Percentiles rank a stretch among this genome's conserved stretches.
These are phyloP conservation scores for Prunus mume DNA, from an alignment of 306 rosid species.

Conservation along the genomic window DNA sequence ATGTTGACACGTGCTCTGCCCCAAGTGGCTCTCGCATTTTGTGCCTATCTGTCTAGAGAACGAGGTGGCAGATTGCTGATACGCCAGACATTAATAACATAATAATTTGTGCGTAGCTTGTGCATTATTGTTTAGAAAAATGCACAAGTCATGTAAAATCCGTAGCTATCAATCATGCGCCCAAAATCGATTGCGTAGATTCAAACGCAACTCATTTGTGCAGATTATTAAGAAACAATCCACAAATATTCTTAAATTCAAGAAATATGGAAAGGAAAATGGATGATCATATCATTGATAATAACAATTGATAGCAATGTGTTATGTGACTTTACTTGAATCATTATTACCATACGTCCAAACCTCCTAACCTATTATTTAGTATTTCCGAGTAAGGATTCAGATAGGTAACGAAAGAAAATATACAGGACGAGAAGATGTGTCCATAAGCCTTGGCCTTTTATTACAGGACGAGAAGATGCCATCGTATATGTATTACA, in stretches of 20 bases:
- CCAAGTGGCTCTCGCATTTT: neutral
- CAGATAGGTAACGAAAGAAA: too few relatives aligned
- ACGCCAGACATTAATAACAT: too few relatives aligned
- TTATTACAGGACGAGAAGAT: neutral
- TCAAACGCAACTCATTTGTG: neutral
- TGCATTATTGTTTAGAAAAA: neutral
- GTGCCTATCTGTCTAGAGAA: neutral
- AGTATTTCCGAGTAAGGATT: too few relatives aligned
- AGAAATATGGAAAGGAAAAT: too few relatives aligned
- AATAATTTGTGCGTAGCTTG: neutral
- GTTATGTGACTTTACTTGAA: neutral
- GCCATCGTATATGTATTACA: neutral
- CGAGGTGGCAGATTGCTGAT: neutral
- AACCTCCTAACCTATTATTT: neutral
- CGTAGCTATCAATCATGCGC: neutral
- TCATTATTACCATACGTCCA: constrained; percentile 8
- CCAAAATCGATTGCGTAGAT: neutral
- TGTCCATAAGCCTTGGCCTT: too few relatives aligned
- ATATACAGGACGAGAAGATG: too few relatives aligned
- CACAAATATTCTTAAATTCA: neutral
- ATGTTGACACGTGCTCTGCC: neutral
- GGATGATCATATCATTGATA: neutral
- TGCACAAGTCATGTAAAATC: neutral
- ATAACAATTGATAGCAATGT: neutral
- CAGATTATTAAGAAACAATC: neutral